Evolutionary conservation across 1,284 basidiomycete species (phyloP).

Genomic region (Sporisorium graminicola): DNA sequence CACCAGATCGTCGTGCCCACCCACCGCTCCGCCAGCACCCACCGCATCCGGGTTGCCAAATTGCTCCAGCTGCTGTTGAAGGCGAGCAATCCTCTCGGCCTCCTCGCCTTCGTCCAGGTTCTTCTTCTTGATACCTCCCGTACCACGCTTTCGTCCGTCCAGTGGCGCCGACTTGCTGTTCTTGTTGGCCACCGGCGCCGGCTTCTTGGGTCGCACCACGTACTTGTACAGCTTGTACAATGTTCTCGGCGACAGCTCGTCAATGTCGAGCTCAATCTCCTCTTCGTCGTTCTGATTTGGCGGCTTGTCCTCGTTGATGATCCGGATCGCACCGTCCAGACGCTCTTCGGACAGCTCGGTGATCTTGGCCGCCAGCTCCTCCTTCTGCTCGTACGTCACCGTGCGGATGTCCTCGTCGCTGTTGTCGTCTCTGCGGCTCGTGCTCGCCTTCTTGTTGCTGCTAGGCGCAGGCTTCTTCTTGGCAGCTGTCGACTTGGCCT

Average conservation of each 20-base stretch:
- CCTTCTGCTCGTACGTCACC: slow-evolving; percentile 69
- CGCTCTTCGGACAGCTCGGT: slow-evolving; percentile 68
- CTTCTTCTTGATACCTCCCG: slow-evolving; percentile 69
- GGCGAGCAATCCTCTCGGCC: slow-evolving; percentile 64
- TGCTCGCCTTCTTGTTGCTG: slow-evolving; percentile 55
- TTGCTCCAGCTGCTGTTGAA: slow-evolving; percentile 67
- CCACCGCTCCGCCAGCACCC: slow-evolving; percentile 29
- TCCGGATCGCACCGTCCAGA: slow-evolving; percentile 67
- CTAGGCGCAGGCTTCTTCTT: slow-evolving; percentile 52
- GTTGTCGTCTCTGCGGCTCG: slow-evolving; percentile 40
- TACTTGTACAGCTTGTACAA: slow-evolving; percentile 69
- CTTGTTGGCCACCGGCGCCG: slow-evolving; percentile 43
- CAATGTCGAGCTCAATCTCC: slow-evolving; percentile 70
- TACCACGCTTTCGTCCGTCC: slow-evolving; percentile 67
- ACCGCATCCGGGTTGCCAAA: slow-evolving; percentile 60
- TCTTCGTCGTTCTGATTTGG: slow-evolving; percentile 64
- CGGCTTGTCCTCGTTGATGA: slow-evolving; percentile 69
- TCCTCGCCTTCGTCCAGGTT: slow-evolving; percentile 68
- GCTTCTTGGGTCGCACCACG: slow-evolving; percentile 67
- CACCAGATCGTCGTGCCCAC: slow-evolving; percentile 67
- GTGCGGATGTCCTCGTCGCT: slow-evolving; percentile 64
- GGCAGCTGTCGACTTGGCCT: slow-evolving; percentile 52
- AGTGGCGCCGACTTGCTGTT: slow-evolving; percentile 57
- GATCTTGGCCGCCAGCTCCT: slow-evolving; percentile 69
- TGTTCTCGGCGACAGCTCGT: slow-evolving; percentile 65